Percentiles rank a stretch among this genome's conserved stretches.
phyloP scores from a whole-genome alignment of 192 early-diverging fungal genomes.

The Coemansia sp. region DNA sequence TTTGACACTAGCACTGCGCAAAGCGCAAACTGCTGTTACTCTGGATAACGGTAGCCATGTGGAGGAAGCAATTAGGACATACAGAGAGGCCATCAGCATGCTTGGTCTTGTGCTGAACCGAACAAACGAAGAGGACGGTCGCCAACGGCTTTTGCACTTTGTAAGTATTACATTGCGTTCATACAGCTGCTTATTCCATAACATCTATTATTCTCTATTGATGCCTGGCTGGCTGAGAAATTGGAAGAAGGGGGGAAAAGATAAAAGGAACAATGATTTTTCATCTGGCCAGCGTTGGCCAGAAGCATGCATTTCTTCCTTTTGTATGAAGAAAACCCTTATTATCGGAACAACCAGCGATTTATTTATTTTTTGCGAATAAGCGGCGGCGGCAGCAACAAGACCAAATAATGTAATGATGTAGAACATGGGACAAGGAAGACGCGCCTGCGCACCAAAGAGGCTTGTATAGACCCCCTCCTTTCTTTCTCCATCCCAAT shows the following conservation, averaged over 20 bases:
- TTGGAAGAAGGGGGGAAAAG: neutral
- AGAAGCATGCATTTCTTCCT: neutral
- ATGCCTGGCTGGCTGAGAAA: neutral
- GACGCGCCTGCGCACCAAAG: neutral
- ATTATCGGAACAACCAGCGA: slow-evolving; percentile 2
- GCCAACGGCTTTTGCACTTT: slow-evolving; percentile 56
- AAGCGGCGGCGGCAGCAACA: neutral
- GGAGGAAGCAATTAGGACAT: slow-evolving; percentile 52
- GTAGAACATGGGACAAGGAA: neutral
- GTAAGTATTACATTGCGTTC: slow-evolving; percentile 30
- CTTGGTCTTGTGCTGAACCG: slow-evolving; percentile 54
- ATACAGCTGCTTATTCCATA: neutral
- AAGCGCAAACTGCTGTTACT: slow-evolving; percentile 55
- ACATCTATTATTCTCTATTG: neutral
- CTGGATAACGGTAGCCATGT: slow-evolving; percentile 55
- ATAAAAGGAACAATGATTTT: neutral
- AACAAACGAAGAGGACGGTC: slow-evolving; percentile 51
- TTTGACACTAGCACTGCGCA: slow-evolving; percentile 53
- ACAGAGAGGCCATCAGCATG: slow-evolving; percentile 59
- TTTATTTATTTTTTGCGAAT: neutral
- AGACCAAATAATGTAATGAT: neutral
- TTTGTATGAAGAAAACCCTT: slow-evolving; percentile 1
- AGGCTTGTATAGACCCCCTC: neutral
- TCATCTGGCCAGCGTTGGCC: neutral
- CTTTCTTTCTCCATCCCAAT: neutral